Base-by-base conservation (phyloP, 805 yeast species). In the Groenewaldozyma salmanticensis region DNA sequence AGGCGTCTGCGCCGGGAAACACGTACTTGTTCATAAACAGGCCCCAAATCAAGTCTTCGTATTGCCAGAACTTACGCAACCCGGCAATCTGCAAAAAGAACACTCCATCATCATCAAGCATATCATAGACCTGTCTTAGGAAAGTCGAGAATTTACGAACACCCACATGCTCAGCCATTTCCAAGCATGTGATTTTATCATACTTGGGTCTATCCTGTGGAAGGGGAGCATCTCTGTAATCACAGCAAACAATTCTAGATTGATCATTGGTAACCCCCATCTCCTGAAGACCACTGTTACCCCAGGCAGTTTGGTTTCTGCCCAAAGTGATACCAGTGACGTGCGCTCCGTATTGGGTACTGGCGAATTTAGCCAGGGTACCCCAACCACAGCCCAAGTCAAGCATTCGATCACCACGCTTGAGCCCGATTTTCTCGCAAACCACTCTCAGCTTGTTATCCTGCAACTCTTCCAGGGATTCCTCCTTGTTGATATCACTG, bases 351-450 rank as follows among this genome's bases (percentile, higher is more conserved):
- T 80, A 79, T 58, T 80, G 77, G 47, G 78, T 73, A 2, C 94
- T 82, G 22, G 92, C 87, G 62, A 70, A 85, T 22, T 90, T 71
- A 36, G 94, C 86, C 58, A 88, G 71, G 39, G 96, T 82, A 59
- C 96, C 96, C 96, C 96, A 86, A 53, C 96, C 96, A 65, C 95
- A 86, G 48, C 96, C 96, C 44, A 86, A 66, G 58, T 86, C 96
- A 46, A 86, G 75, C 60, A 85, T 68, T 46, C 67, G 67, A 51
- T 86, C 95, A 53, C 85, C 92, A 50, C 74, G 54, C 56, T 78
- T 58, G 53, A 86, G 70, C 45, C 73, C 82, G 49, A 85, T 79
- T 68, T 86, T 86, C 64, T 83, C 94, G 60, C 94, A 87, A 41
- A 86, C 94, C 55, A 81, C 66, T 57, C 83, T 80, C 61, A 86